A percentile compares a stretch with the other conserved stretches of the same genome.
Evolutionary conservation across 2,329 filamentous ascomycete species (phyloP).

Genomic region (Ceratocystis papillata): DNA sequence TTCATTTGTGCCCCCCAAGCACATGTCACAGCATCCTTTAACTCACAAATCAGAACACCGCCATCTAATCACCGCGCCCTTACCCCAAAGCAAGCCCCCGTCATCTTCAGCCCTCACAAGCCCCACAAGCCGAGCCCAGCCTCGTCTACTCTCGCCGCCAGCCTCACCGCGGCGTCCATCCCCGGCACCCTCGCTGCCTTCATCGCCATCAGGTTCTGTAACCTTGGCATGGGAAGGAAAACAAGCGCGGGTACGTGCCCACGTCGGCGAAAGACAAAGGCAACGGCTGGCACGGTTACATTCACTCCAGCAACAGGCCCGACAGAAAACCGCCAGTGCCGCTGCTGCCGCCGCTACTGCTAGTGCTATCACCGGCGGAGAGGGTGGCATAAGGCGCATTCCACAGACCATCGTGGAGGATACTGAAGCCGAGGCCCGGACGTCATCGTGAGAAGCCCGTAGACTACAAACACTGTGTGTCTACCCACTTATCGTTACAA

Average conservation of each 20-base stretch:
- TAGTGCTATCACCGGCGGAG: too few relatives aligned
- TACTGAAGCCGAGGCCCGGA: constrained; percentile 1
- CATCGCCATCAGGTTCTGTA: neutral
- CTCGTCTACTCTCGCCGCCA: constrained; percentile 12
- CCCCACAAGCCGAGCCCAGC: neutral
- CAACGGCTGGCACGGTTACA: constrained; percentile 7
- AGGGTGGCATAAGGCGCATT: neutral
- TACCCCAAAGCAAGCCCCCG: neutral
- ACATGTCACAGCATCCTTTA: neutral
- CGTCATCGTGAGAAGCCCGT: neutral
- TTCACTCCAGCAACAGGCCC: constrained; percentile 2
- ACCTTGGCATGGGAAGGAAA: neutral
- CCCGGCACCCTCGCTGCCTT: neutral
- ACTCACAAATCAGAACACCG: neutral
- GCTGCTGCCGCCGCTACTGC: neutral
- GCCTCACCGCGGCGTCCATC: neutral
- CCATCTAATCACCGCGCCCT: neutral
- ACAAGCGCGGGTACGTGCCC: neutral
- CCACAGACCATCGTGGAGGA: constrained; percentile 14
- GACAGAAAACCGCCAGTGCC: neutral
- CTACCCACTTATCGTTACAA: neutral
- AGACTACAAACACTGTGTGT: neutral
- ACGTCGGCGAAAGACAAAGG: constrained; percentile 13
- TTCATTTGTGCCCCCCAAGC: neutral
- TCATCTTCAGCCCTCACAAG: neutral